Evolutionary conservation across 139 green algal genomes (phyloP).

Genomic region (Dunaliella sp.): DNA sequence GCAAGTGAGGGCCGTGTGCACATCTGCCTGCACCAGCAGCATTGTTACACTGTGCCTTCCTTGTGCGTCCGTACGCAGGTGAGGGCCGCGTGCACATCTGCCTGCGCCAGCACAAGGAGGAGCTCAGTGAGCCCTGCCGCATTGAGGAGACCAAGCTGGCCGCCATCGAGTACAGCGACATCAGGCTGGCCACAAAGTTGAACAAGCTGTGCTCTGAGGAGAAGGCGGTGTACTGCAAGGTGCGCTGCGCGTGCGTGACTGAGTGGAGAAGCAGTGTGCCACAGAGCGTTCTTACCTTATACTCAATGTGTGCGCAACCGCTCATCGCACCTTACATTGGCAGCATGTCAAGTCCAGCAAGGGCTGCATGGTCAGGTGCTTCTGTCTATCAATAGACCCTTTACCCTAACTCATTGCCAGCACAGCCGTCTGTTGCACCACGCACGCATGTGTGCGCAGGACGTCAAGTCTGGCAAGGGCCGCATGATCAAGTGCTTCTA

Average conservation of each 20-base stretch:
- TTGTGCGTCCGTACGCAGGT: conserved; percentile 18
- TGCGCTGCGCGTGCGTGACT: no score
- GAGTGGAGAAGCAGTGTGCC: no score
- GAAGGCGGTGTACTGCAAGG: conserved; percentile 75
- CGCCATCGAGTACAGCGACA: conserved; percentile 54
- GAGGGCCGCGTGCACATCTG: conserved; percentile 73
- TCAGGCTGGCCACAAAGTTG: conserved; percentile 70
- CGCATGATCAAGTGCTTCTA: conserved; percentile 55
- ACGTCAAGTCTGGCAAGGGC: conserved; percentile 61
- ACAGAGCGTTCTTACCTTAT: no score
- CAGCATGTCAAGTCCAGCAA: conserved; percentile 63
- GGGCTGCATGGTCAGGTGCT: conserved; percentile 53
- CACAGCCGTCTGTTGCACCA: no score
- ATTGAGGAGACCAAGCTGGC: conserved; percentile 74
- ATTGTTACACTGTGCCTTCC: no score
- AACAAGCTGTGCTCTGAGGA: conserved; percentile 76
- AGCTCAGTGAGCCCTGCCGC: conserved; percentile 53
- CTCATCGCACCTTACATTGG: no score
- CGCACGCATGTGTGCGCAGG: conserved; percentile 31
- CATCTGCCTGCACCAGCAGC: no score
- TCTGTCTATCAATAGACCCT: no score
- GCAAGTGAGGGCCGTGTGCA: no score
- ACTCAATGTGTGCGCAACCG: no score
- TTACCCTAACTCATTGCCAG: no score
- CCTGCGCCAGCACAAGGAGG: conserved; percentile 55